phyloP scores from a whole-genome alignment of 2,329 filamentous ascomycete species.

The Triangularia verruculosa region DNA sequence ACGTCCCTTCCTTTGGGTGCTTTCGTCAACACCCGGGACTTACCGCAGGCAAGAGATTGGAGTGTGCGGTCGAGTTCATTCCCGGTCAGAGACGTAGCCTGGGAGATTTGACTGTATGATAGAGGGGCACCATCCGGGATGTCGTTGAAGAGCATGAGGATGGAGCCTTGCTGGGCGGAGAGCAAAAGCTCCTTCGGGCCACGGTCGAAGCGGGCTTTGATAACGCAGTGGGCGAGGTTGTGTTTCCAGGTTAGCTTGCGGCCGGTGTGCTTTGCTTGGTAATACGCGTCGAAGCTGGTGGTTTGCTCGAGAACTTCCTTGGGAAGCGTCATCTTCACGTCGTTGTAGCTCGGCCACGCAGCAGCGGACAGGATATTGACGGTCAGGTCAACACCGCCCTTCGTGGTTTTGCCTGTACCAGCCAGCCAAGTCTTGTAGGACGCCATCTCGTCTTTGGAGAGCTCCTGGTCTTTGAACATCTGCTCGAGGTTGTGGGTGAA shows the following conservation, averaged over 20 bases:
- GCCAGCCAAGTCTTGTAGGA: constrained; percentile 71
- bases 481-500: constrained; percentile 98
- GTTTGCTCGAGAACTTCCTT: constrained; percentile 72
- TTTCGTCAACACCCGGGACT: constrained; percentile 79
- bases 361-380: constrained; percentile 90
- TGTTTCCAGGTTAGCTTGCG: constrained; percentile 90
- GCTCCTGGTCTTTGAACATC: constrained; percentile 98
- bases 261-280: constrained; percentile 85
- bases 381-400: constrained; percentile 63
- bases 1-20: constrained; percentile 83
- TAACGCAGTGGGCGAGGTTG: constrained; percentile 82
- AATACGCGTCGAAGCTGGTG: constrained; percentile 78
- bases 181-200: constrained; percentile 86
- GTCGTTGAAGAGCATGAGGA: constrained; percentile 86
- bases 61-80: constrained; percentile 83
- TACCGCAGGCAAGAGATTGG: constrained; percentile 91
- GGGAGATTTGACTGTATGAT: constrained; percentile 71
- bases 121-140: constrained; percentile 52
- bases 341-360: constrained; percentile 89
- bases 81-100: constrained; percentile 71
- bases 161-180: constrained; percentile 86
- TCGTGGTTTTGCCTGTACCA: constrained; percentile 40
- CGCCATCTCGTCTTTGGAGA: constrained; percentile 89
- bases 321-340: constrained; percentile 66
- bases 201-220: constrained; percentile 76